Evolutionary conservation across 257 asterid species (phyloP), one percentile per base, ranked within the genome.

Genomic region (Paraleonurus japonicus): DNA sequence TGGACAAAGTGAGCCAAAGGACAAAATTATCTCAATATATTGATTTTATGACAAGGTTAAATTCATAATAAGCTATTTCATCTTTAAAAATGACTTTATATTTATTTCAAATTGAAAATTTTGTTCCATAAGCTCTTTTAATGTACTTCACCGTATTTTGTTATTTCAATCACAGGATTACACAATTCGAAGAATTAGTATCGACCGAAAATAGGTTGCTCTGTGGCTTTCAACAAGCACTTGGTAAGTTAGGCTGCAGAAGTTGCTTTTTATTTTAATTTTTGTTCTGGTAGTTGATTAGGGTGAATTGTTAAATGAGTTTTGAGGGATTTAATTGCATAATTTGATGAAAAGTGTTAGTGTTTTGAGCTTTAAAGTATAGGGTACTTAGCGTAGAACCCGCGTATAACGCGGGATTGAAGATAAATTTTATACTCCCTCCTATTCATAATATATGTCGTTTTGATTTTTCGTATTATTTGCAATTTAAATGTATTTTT

Each of bases 1-100:
- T 54, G 16, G 39, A 37, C 67, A n/a, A 28, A 71, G 54, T 57
- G 63, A 51, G 65, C n/a, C 77, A 22, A 43, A 55, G 59, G 77
- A 77, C 65, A 69, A 64, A 72, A 76, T 85, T 8, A 26, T 71
- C 33, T 57, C 73, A 22, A 19, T 81, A 64, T 87, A 79, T 79
- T 75, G 84, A 84, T 50, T 92, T 92, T 75, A 89, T 87, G 97
- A 62, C 73, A 33, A 86, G 95, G 95, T 91, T 41, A n/a, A 28
- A 61, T 50, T 71, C 27, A 17, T 15, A n/a, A 33, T 45, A 19
- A 17, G 12, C 19, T 20, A 51, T 51, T 51, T 28, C 11, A 9
- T 57, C 15, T 22, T 39, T 26, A 32, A 5, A 43, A 16, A 1
- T 26, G 47, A 16, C 12, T 45, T 64, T 12, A 53, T n/a, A 8